phyloP scores from a whole-genome alignment of 2,329 filamentous ascomycete genomes.

The Pseudocercospora cruenta region DNA sequence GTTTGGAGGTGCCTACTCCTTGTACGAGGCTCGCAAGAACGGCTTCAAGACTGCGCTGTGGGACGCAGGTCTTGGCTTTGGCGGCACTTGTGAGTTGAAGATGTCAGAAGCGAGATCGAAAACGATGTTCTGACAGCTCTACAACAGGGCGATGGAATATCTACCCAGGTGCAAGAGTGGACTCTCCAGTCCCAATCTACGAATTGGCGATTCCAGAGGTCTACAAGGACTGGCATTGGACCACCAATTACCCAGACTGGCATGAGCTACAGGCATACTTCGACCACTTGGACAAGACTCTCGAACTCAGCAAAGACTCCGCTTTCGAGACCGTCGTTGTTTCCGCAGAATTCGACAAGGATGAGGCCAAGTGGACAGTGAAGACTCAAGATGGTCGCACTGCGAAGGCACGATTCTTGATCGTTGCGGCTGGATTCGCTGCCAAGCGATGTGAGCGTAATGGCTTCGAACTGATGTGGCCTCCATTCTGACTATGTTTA shows the following conservation, averaged over 20 bases:
- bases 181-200: constrained; percentile 41
- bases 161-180: constrained; percentile 50
- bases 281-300: constrained; percentile 59
- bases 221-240: constrained; percentile 61
- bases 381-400: constrained; percentile 56
- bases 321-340: constrained; percentile 61
- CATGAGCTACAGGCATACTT: constrained; percentile 62
- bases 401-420: constrained; percentile 55
- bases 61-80: constrained; percentile 39
- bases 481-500: constrained; percentile 14
- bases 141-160: constrained; percentile 22
- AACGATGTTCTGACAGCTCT: neutral
- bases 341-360: constrained; percentile 56
- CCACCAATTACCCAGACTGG: constrained; percentile 38
- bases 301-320: constrained; percentile 60
- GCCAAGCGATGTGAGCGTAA: constrained; percentile 59
- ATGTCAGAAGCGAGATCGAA: too few relatives aligned
- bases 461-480: too few relatives aligned
- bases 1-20: constrained; percentile 47
- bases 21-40: constrained; percentile 46
- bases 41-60: constrained; percentile 36
- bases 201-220: constrained; percentile 47
- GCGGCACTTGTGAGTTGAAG: constrained; percentile 41
- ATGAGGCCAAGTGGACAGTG: constrained; percentile 54
- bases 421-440: constrained; percentile 61